These are phyloP conservation scores for Symbiodinium natans DNA, from an alignment of 73 alveolate genomes.

Conservation along the genomic window DNA sequence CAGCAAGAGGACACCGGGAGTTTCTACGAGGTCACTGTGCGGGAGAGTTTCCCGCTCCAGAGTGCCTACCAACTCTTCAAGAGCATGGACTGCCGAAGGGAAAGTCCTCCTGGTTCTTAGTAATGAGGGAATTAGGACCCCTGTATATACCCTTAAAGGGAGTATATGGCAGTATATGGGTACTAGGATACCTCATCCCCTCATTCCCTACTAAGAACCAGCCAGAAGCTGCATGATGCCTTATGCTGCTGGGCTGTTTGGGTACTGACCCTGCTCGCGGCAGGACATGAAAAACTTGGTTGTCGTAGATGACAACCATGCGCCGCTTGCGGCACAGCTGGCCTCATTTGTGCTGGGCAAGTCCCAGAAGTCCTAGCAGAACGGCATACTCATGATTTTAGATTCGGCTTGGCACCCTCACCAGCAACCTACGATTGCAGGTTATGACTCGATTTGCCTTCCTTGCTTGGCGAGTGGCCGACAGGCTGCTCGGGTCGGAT, in stretches of 20 bases:
- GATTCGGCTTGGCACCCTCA: not conserved
- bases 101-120: not conserved
- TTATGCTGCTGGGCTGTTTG: too few species aligned
- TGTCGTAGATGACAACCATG: slow-evolving; percentile 78
- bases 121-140: too few species aligned
- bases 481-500: slow-evolving; percentile 34
- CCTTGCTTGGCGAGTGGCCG: slow-evolving; percentile 68
- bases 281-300: slow-evolving; percentile 92
- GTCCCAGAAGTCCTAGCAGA: not conserved
- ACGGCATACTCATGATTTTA: not conserved
- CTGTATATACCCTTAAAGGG: too few species aligned
- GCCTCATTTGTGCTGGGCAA: not conserved
- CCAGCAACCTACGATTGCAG: not conserved
- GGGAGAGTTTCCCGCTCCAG: slow-evolving; percentile 68
- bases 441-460: slow-evolving; percentile 85
- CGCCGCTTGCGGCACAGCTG: slow-evolving; percentile 33
- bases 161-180: not conserved
- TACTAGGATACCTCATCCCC: too few species aligned
- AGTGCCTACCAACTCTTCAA: slow-evolving; percentile 87
- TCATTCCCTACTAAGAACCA: too few species aligned
- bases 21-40: slow-evolving; percentile 53
- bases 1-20: too few species aligned
- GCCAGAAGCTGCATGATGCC: too few species aligned
- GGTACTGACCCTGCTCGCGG: too few species aligned
- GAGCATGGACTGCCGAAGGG: slow-evolving; percentile 68